phyloP scores from a whole-genome alignment of 805 yeast genomes.

The Hanseniaspora mollemarum region DNA sequence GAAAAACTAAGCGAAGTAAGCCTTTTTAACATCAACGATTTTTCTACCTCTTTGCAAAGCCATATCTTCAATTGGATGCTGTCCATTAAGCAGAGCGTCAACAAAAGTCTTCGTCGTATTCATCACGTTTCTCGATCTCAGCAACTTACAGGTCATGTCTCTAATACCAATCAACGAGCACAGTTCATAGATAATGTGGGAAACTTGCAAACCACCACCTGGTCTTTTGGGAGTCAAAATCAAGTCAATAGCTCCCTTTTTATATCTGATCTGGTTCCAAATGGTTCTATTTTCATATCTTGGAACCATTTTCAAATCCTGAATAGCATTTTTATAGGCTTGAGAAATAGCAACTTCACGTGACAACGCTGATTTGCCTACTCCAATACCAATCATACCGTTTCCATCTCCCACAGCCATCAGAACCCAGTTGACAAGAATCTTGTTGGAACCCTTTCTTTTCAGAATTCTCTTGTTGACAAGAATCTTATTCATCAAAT shows the following conservation, averaged over 20 bases:
- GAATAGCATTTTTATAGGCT: conserved; percentile 90
- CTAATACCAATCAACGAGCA: conserved; percentile 90
- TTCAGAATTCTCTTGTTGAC: conserved; percentile 73
- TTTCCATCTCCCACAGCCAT: conserved; percentile 86
- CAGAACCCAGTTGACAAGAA: conserved; percentile 65
- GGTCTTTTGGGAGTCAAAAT: conserved; percentile 78
- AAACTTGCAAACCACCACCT: conserved; percentile 86
- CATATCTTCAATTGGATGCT: conserved; percentile 71
- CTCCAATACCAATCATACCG: conserved; percentile 91
- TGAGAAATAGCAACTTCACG: conserved; percentile 51
- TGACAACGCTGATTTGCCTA: conserved; percentile 77
- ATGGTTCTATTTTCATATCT: conserved; percentile 87
- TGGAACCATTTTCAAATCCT: conserved; percentile 69
- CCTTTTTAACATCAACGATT: conserved; percentile 81
- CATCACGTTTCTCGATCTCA: conserved; percentile 88
- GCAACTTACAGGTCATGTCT: conserved; percentile 83
- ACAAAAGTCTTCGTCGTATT: conserved; percentile 82
- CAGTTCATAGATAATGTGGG: conserved; percentile 78
- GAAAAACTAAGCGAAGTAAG: conserved; percentile 42
- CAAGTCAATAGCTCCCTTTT: conserved; percentile 77
- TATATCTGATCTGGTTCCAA: conserved; percentile 67
- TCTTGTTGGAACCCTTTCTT: conserved; percentile 87
- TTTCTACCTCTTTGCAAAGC: conserved; percentile 91
- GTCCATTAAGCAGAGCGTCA: conserved; percentile 65
- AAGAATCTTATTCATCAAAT: conserved; percentile 52